These are phyloP conservation scores for Vitis amurensis DNA, from an alignment of 164 flowering plant species.

Conservation along the genomic window DNA sequence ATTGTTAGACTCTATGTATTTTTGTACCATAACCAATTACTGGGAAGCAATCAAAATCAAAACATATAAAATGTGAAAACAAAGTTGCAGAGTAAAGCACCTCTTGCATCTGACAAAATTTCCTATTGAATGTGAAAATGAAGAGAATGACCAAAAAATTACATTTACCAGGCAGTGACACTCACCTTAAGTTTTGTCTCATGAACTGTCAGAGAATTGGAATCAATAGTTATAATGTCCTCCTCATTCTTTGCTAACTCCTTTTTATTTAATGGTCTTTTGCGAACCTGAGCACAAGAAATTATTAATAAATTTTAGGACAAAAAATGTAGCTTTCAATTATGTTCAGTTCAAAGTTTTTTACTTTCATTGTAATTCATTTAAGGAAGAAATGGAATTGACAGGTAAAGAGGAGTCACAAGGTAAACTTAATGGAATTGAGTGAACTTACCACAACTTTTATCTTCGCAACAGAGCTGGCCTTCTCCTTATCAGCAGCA, in stretches of 20 bases:
- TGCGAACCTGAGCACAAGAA: constrained; percentile 40
- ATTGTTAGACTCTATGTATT: no score
- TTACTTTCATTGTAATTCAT: neutral
- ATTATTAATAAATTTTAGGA: neutral
- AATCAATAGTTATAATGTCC: constrained; percentile 41
- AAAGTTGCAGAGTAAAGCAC: no score
- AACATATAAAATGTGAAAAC: no score
- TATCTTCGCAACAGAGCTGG: constrained; percentile 48
- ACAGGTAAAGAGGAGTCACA: neutral
- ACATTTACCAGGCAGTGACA: neutral
- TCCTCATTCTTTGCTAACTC: constrained; percentile 55
- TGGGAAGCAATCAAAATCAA: no score
- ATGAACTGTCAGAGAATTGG: constrained; percentile 41
- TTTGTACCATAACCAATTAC: no score
- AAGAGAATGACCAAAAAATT: neutral
- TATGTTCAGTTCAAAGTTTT: neutral
- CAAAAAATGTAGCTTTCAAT: neutral
- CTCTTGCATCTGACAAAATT: no score
- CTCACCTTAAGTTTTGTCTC: constrained; percentile 52
- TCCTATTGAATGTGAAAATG: no score
- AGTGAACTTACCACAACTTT: constrained; percentile 47
- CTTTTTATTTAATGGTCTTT: constrained; percentile 57
- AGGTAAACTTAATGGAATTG: neutral
- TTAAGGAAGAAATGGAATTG: neutral
- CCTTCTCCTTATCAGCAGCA: constrained; percentile 42